A percentile compares a stretch with the other conserved stretches of the same genome.
Conservation (phyloP, 2,329 filamentous ascomycete species). For the Fusarium dimerum region DNA sequence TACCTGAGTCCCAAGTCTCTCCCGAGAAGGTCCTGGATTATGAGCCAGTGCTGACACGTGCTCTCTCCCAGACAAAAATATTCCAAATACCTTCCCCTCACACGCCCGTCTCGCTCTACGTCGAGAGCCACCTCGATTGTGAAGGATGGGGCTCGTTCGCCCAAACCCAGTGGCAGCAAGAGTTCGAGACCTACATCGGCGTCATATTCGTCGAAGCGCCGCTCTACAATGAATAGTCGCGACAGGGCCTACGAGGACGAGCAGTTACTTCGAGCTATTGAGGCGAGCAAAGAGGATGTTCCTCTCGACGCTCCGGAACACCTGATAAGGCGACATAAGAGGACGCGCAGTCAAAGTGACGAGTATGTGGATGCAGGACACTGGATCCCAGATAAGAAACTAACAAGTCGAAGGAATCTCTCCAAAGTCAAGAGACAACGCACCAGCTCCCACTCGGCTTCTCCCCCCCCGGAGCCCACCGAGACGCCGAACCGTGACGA, state of each 20-base stretch:
- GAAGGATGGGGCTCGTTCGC: slow-evolving; percentile 50
- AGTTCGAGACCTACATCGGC: slow-evolving; percentile 54
- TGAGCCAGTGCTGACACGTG: slow-evolving; percentile 37
- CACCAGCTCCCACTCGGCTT: slow-evolving; percentile 74
- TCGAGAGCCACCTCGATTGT: slow-evolving; percentile 66
- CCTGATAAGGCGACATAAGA: slow-evolving; percentile 69
- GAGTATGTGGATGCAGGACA: slow-evolving; percentile 64
- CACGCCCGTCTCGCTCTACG: slow-evolving; percentile 55
- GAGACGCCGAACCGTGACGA: slow-evolving; percentile 59
- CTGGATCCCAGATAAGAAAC: slow-evolving; percentile 20
- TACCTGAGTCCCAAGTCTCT: no score
- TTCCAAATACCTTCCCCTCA: slow-evolving; percentile 65
- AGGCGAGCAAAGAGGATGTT: slow-evolving; percentile 88
- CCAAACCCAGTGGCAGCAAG: slow-evolving; percentile 63
- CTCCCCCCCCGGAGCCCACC: slow-evolving; percentile 49
- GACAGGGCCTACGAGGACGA: slow-evolving; percentile 96
- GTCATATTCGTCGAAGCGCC: slow-evolving; percentile 67
- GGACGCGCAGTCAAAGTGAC: slow-evolving; percentile 87
- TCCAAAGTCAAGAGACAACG: slow-evolving; percentile 78
- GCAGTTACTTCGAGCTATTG: slow-evolving; percentile 82
- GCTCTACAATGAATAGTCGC: slow-evolving; percentile 97
- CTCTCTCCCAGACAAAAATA: slow-evolving; percentile 57
- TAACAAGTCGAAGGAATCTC: slow-evolving; percentile 58
- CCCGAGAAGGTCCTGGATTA: background rate
- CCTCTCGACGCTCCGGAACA: slow-evolving; percentile 51